Percentiles rank a stretch among this genome's conserved stretches.
Conservation (phyloP, 805 yeast genomes). For the Ascoidea rubescens region DNA sequence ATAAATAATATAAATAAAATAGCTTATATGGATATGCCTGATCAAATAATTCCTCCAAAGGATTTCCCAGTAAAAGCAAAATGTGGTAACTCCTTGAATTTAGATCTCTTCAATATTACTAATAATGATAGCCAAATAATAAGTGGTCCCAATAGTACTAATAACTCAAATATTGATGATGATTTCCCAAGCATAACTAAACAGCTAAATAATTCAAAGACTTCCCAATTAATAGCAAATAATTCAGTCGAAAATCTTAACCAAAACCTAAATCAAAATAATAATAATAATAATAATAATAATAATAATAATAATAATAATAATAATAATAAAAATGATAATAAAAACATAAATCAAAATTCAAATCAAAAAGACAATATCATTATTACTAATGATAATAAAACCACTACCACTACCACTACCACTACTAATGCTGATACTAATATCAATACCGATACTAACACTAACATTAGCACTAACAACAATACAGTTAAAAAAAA, state of each 20-base stretch:
- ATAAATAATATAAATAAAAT: too few relatives aligned
- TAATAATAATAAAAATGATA: neutral
- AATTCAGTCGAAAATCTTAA: neutral
- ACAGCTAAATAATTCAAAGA: too few relatives aligned
- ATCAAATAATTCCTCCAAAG: neutral
- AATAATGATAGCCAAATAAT: too few relatives aligned
- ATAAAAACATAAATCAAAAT: neutral
- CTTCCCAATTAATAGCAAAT: neutral
- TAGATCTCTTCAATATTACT: neutral
- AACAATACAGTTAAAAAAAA: too few relatives aligned
- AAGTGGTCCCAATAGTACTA: neutral
- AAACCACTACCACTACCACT: neutral
- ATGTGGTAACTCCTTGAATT: neutral
- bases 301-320: too few relatives aligned
- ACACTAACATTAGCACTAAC: too few relatives aligned
- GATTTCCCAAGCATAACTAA: too few relatives aligned
- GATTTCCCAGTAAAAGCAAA: neutral
- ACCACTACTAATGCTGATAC: neutral
- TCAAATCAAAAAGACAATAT: too few relatives aligned
- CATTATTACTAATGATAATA: neutral
- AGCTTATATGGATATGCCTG: neutral
- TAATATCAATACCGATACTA: too few relatives aligned
- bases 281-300: too few relatives aligned
- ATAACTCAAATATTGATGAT: neutral
- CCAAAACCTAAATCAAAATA: neutral